phyloP scores from a whole-genome alignment of 257 asterid genomes.

The Solanum lycopersicoides region DNA sequence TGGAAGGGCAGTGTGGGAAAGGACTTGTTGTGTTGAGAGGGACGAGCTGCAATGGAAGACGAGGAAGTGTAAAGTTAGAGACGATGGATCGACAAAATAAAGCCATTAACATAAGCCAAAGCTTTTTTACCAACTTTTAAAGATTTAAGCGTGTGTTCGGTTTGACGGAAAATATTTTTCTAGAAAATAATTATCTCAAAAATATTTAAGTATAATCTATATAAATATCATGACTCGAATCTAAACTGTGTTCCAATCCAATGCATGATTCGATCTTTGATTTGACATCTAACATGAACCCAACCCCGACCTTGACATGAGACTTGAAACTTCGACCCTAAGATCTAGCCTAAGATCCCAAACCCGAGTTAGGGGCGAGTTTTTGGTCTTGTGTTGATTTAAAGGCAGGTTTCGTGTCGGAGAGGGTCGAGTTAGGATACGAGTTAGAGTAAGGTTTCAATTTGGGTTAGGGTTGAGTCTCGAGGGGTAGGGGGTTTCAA shows the following conservation, averaged over 20 bases:
- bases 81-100: slow-evolving; percentile 32
- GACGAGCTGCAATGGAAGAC: slow-evolving; percentile 7
- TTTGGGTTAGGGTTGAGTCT: background rate
- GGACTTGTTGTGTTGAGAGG: background rate
- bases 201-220: no score
- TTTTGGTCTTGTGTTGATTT: background rate
- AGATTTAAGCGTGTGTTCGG: background rate
- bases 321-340: background rate
- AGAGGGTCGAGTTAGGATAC: accelerated
- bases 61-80: slow-evolving; percentile 20
- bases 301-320: background rate
- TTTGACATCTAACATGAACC: background rate
- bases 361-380: accelerated
- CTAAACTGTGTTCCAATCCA: no score
- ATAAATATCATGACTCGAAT: no score
- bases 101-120: slow-evolving; percentile 15
- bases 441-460: background rate
- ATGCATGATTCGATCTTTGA: background rate
- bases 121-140: background rate
- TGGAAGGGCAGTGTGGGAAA: slow-evolving; percentile 14
- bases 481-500: background rate
- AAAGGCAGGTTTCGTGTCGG: background rate
- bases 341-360: background rate
- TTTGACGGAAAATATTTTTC: background rate
- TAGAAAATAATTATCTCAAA: no score